Percentiles rank a stretch among this genome's conserved stretches.
These are phyloP conservation scores for Annulohypoxylon truncatum DNA, from an alignment of 2,329 filamentous ascomycete genomes.

Conservation along the genomic window DNA sequence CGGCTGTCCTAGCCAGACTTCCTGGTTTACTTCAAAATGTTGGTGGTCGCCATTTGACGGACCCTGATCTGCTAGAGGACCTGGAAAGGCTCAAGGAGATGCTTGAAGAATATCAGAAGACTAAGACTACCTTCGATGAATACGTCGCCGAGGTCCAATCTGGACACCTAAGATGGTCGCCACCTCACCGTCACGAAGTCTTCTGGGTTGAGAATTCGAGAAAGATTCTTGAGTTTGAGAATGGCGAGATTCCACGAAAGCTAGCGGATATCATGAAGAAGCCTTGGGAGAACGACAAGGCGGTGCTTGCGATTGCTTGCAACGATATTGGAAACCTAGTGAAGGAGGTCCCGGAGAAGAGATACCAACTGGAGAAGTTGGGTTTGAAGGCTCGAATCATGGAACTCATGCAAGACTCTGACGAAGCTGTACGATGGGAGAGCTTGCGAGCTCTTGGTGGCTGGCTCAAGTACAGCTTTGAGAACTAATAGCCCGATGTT, in stretches of 20 bases:
- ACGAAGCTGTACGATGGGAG: conserved; percentile 93
- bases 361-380: conserved; percentile 81
- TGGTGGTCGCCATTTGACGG: conserved; percentile 69
- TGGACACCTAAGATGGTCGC: conserved; percentile 92
- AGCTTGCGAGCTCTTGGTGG: conserved; percentile 82
- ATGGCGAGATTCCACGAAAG: conserved; percentile 81
- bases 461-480: conserved; percentile 74
- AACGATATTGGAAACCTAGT: conserved; percentile 92
- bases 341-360: conserved; percentile 87
- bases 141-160: conserved; percentile 88
- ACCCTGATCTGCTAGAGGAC: conserved; percentile 73
- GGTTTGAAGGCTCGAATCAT: conserved; percentile 89
- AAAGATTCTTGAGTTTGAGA: conserved; percentile 85
- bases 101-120: conserved; percentile 75
- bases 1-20: conserved; percentile 86
- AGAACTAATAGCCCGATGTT: conserved; percentile 49
- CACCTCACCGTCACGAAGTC: conserved; percentile 84
- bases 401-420: conserved; percentile 90
- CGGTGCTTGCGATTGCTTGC: conserved; percentile 91
- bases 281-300: conserved; percentile 82
- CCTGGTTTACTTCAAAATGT: conserved; percentile 74
- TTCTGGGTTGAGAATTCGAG: conserved; percentile 95
- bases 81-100: conserved; percentile 70
- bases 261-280: conserved; percentile 84
- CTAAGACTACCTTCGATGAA: conserved; percentile 84